A percentile compares a stretch with the other conserved stretches of the same genome.
Conservation (phyloP, 306 rosid genomes). For the Trifolium dubium region DNA sequence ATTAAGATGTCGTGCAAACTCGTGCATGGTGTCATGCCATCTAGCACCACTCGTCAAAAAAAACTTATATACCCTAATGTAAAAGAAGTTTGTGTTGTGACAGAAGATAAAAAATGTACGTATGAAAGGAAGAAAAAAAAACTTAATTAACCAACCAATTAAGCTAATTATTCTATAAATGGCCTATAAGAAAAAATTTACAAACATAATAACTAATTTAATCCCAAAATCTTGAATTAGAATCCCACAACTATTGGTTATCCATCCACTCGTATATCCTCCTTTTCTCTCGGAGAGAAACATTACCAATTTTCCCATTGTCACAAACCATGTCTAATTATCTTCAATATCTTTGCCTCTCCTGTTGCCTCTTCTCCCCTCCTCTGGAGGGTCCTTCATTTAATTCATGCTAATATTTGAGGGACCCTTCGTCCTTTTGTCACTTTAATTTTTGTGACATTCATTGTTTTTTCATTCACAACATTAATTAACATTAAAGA, state of each 20-base stretch:
- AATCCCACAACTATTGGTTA: conserved; percentile 32
- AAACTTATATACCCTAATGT: no score
- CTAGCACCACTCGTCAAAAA: no score
- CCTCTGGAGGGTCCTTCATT: conserved; percentile 80
- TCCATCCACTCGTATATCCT: conserved; percentile 44
- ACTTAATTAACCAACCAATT: conserved; percentile 13
- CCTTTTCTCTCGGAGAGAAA: conserved; percentile 35
- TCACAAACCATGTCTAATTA: conserved; percentile 32
- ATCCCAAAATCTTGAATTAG: conserved; percentile 5
- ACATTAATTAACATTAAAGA: no score
- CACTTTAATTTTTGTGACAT: neutral
- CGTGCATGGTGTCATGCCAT: no score
- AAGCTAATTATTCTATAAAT: conserved; percentile 21
- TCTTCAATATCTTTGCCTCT: conserved; percentile 20
- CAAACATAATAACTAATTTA: neutral
- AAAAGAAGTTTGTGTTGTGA: no score
- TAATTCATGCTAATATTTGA: conserved; percentile 47
- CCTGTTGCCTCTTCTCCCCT: conserved; percentile 34
- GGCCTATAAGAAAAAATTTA: neutral
- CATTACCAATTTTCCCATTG: conserved; percentile 20
- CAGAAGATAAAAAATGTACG: neutral
- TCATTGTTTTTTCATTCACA: no score
- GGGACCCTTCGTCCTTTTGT: conserved; percentile 62
- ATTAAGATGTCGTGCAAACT: no score
- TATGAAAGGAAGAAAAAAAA: neutral